These are phyloP conservation scores for Pseudozyma hubeiensis DNA, from an alignment of 1,284 basidiomycete genomes.

Conservation along the genomic window DNA sequence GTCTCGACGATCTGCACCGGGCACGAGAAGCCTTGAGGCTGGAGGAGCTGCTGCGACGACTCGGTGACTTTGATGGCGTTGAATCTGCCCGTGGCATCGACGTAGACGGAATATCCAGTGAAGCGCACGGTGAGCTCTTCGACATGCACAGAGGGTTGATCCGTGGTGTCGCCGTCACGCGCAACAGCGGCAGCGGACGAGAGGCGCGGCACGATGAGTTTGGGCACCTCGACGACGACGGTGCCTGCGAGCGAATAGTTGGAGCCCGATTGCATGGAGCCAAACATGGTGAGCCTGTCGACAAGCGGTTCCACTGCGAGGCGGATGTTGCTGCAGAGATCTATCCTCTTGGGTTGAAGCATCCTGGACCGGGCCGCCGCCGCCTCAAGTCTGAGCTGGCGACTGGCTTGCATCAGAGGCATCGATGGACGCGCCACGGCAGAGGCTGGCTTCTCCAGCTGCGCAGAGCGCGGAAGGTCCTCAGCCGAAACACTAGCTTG, in stretches of 20 bases:
- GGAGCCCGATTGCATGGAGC: constrained; percentile 64
- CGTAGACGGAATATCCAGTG: constrained; percentile 63
- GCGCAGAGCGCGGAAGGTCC: constrained; percentile 19
- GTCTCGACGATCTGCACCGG: constrained; percentile 17
- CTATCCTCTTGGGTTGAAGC: constrained; percentile 18
- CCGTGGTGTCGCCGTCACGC: constrained; percentile 17
- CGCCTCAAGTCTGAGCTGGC: constrained; percentile 17
- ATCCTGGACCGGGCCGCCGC: constrained; percentile 11
- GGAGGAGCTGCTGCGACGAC: constrained; percentile 53
- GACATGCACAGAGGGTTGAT: constrained; percentile 42
- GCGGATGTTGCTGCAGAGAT: constrained; percentile 22
- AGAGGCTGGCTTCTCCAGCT: background rate
- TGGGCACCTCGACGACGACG: constrained; percentile 48
- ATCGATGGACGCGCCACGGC: constrained; percentile 20
- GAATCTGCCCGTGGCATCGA: constrained; percentile 63
- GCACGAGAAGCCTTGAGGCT: constrained; percentile 37
- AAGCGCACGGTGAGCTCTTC: constrained; percentile 52
- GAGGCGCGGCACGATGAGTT: constrained; percentile 26
- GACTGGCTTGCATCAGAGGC: constrained; percentile 38
- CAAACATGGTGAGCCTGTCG: constrained; percentile 65
- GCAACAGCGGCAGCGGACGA: constrained; percentile 28
- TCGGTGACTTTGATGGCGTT: constrained; percentile 59
- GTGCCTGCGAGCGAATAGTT: constrained; percentile 66
- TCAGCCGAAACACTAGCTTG: constrained; percentile 35
- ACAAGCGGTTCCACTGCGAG: constrained; percentile 52